Base-by-base conservation (phyloP, 768 basidiomycete species). In the Xerocomellus intermedius region DNA sequence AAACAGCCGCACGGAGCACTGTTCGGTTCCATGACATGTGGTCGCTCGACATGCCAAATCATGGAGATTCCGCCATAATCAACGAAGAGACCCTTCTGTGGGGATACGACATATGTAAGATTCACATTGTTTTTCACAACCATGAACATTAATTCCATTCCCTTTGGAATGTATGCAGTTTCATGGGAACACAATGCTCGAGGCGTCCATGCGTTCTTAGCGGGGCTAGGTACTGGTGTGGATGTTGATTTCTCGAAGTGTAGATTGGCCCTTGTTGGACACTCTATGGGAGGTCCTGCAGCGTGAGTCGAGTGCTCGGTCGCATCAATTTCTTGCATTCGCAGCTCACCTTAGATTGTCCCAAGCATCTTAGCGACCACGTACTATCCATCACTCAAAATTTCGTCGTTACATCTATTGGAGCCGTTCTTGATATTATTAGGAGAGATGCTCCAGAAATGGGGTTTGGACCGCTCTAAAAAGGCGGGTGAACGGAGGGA, bases 181-280 rank as follows among this genome's bases (percentile, higher is more conserved):
- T 44, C 26, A 36, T 56, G 51, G 48, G 57, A 56, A 5, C 12
- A 33, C 3, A n/a, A 48, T 24, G 42, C 48, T 2, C 54, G 47
- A 14, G 16, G 41, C 8, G 16, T 61, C 5, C 57, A 56, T 32
- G 48, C 54, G 1, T 54, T 59, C 37, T n/a, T 48, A 2, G 42
- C 51, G 2, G 52, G 52, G 1, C 16, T 53, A 12, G 51, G 54
- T 5, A 44, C 44, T 12, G 48, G 54, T 6, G 41, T 50, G 7
- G 44, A 55, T 2, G 33, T 61, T 10, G 54, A 61, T 21, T 53
- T 56, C n/a, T 56, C 58, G 13, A 50, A 50, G 32, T 52, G 48
- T 17, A 38, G 21, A 32, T 12, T 59, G 36, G 32, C 38, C 5
- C 19, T 42, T 4, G 48, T 44, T 1, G 51, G 57, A 28, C 30